These are phyloP conservation scores for Onygenales sp. DNA, from an alignment of 2,329 filamentous ascomycete species.

Conservation along the genomic window DNA sequence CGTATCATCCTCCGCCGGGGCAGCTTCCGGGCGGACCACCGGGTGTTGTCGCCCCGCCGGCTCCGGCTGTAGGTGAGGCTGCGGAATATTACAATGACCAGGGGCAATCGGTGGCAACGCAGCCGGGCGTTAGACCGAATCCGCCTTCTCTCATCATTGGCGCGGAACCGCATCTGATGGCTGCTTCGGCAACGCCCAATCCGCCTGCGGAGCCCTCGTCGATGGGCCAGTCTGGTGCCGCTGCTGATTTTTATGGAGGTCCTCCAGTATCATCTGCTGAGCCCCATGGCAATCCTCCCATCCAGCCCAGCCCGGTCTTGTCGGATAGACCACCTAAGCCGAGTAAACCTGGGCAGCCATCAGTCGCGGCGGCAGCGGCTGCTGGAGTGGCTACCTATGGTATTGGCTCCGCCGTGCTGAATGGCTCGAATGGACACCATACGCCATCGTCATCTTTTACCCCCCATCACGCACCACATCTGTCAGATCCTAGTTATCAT, in stretches of 20 bases:
- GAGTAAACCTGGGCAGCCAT: conserved; percentile 22
- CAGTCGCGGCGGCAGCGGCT: conserved; percentile 19
- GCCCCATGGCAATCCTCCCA: neutral
- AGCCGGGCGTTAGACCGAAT: conserved; percentile 50
- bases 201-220: conserved; percentile 52
- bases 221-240: conserved; percentile 36
- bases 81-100: conserved; percentile 56
- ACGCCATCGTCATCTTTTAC: conserved; percentile 12
- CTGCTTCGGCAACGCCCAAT: conserved; percentile 41
- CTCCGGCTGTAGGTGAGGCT: conserved; percentile 40
- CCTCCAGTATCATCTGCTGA: neutral
- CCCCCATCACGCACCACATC: conserved; percentile 10
- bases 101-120: conserved; percentile 48
- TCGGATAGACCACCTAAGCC: conserved; percentile 8
- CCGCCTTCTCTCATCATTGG: conserved; percentile 45
- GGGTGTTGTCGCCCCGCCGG: conserved; percentile 3
- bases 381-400: conserved; percentile 32
- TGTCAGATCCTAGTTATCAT: conserved; percentile 1
- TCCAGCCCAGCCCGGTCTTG: neutral
- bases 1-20: neutral
- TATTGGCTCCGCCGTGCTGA: conserved; percentile 23
- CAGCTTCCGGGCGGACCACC: neutral
- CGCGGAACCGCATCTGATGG: conserved; percentile 47
- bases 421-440: neutral
- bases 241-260: conserved; percentile 45